Evolutionary conservation across 352 stramenopile species (phyloP), one percentile per base, ranked within the genome.

Genomic region (Phytopythium vexans): DNA sequence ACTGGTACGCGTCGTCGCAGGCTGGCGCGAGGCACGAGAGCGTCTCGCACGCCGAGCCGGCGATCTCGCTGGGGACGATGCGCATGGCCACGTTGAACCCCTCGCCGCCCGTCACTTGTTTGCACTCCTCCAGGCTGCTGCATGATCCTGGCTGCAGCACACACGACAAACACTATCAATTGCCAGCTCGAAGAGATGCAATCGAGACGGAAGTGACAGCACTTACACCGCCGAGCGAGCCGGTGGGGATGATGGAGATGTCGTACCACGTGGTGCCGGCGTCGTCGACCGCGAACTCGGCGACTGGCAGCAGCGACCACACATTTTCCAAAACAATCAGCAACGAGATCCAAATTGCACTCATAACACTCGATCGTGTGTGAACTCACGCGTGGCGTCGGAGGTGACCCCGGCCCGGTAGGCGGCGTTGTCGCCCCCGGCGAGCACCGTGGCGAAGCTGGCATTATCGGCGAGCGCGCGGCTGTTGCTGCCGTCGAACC

Each of bases 1-100:
- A 88, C 34, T 78, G 64, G 56, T 92, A 92, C 1, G 68, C 82
- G 42, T 89, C 82, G 1, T 60, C 51, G 46, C 82, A 92, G 11
- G 71, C 72, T 36, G 81, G 68, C 4, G 50, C 39, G 2, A 84
- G 58, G 54, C 82, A 92, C 6, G 70, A 70, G 60, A 89, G 58
- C 5, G 72, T 66, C 0, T 36, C 21, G 60, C 78, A 89, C 33
- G 60, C 61, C 21, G 53, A 52, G 9, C 50, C 36, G 3, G 14
- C 42, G 27, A 48, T 37, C 10, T 41, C 10, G 27, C 46, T 44
- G 7, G 76, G 76, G 2, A 62, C 55, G 51, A 89, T 83, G 58
- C 81, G 63, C 75, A 91, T 82, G 14, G 81, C 58, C 11, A 68
- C 61, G 56, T 91, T 91, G 72, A 77, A 91, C 15, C 81, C 75